Percentiles rank a stretch among this genome's conserved stretches.
These are phyloP conservation scores for Tuber calosporum DNA, from an alignment of 495 filamentous ascomycete genomes.

Conservation along the genomic window DNA sequence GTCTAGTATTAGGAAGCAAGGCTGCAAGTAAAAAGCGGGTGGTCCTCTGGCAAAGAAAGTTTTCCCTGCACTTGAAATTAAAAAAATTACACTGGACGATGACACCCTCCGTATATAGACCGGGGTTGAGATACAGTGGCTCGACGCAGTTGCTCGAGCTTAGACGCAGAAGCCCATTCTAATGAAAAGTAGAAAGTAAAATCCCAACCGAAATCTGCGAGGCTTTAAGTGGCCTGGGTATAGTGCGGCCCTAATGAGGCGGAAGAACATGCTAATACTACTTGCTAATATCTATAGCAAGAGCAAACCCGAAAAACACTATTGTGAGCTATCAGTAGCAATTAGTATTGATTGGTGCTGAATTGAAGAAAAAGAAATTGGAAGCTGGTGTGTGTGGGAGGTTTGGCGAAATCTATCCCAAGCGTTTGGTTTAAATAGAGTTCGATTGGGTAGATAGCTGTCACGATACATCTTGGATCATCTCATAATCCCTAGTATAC, in stretches of 20 bases:
- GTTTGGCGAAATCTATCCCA: neutral
- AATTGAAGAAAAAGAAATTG: neutral
- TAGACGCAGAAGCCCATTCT: neutral
- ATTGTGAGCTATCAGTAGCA: slow-evolving; percentile 9
- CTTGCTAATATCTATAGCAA: slow-evolving; percentile 25
- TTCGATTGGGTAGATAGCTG: neutral
- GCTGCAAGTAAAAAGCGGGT: neutral
- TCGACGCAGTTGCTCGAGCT: neutral
- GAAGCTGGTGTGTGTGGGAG: neutral
- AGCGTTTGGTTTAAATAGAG: neutral
- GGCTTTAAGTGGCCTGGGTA: neutral
- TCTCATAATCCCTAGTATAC: neutral
- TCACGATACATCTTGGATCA: neutral
- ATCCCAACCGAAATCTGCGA: neutral
- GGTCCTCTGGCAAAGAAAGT: neutral
- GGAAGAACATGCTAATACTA: slow-evolving; percentile 9
- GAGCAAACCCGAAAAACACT: slow-evolving; percentile 15
- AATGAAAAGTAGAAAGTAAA: neutral
- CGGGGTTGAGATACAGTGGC: neutral
- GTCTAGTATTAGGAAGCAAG: neutral
- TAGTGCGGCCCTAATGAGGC: neutral
- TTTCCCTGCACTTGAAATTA: neutral
- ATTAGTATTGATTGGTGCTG: neutral
- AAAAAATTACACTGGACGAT: neutral
- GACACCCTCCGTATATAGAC: neutral